These are phyloP conservation scores for Spiromastix sp. DNA, from an alignment of 2,329 filamentous ascomycete species.

Conservation along the genomic window DNA sequence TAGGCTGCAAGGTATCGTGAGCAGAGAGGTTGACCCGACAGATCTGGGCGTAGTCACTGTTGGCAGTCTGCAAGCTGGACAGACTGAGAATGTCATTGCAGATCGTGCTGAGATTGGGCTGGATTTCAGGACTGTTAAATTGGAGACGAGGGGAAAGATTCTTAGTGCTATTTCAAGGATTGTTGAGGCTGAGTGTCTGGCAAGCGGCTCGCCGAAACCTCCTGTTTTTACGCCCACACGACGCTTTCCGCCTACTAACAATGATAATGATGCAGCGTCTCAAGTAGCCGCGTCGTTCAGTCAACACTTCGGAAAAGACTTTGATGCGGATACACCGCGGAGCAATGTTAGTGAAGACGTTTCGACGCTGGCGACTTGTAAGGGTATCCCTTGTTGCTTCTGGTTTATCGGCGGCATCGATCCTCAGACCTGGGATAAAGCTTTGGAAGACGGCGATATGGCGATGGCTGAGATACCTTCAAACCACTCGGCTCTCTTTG, in stretches of 20 bases:
- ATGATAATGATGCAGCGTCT: conserved; percentile 31
- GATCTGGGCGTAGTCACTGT: conserved; percentile 51
- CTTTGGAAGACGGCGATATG: conserved; percentile 32
- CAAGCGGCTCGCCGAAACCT: conserved; percentile 38
- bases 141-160: conserved; percentile 38
- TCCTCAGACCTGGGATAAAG: conserved; percentile 39
- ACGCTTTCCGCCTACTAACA: conserved; percentile 44
- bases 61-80: conserved; percentile 46
- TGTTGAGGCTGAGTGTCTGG: conserved; percentile 45
- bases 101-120: conserved; percentile 45
- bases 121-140: conserved; percentile 41
- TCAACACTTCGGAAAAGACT: no score
- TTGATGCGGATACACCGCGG: conserved; percentile 10
- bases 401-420: conserved; percentile 49
- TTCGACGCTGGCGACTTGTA: conserved; percentile 41
- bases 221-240: conserved; percentile 39
- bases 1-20: conserved; percentile 48
- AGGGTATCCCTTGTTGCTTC: conserved; percentile 42
- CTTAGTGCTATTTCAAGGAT: conserved; percentile 42
- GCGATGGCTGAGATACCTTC: conserved; percentile 42
- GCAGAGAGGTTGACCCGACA: conserved; percentile 42
- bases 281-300: background rate
- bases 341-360: conserved; percentile 48
- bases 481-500: conserved; percentile 52
- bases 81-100: conserved; percentile 51